Conservation (phyloP, 768 basidiomycete genomes). For the Omphalotus guepiniiformis region DNA sequence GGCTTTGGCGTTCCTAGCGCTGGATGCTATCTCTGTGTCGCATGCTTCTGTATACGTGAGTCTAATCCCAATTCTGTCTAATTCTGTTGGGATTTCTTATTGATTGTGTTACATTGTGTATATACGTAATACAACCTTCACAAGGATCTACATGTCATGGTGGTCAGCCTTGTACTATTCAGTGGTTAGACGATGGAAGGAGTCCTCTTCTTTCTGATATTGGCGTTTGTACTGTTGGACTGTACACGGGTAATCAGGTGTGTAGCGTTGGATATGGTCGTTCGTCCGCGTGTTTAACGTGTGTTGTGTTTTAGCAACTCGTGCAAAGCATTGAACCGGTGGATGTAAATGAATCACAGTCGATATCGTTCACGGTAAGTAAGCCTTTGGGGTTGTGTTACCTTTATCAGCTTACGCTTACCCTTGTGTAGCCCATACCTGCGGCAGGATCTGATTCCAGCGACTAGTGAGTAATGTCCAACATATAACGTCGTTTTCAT, state of each 20-base stretch:
- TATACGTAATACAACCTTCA: slow-evolving; percentile 2
- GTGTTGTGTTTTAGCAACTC: slow-evolving; percentile 37
- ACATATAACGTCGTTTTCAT: background rate
- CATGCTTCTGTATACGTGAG: slow-evolving; percentile 8
- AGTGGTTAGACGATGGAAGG: slow-evolving; percentile 63
- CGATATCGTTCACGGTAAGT: slow-evolving; percentile 55
- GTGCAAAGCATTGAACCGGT: slow-evolving; percentile 54
- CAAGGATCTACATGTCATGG: slow-evolving; percentile 42
- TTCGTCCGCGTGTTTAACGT: background rate
- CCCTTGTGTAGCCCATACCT: slow-evolving; percentile 43
- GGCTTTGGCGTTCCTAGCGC: slow-evolving; percentile 1
- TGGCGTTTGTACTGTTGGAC: slow-evolving; percentile 48
- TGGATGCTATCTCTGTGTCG: background rate
- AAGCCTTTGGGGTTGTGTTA: background rate
- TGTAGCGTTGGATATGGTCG: slow-evolving; percentile 12
- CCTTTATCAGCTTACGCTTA: background rate
- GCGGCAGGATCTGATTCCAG: slow-evolving; percentile 53
- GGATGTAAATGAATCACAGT: slow-evolving; percentile 43
- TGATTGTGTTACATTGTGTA: too few species aligned
- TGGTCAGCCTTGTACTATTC: slow-evolving; percentile 47
- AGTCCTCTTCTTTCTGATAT: slow-evolving; percentile 45
- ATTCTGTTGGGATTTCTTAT: background rate
- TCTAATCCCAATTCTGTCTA: background rate
- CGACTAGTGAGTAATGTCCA: slow-evolving; percentile 44
- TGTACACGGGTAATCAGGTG: slow-evolving; percentile 58